phyloP scores from a whole-genome alignment of 805 yeast species.

The Yarrowia osloensis region DNA sequence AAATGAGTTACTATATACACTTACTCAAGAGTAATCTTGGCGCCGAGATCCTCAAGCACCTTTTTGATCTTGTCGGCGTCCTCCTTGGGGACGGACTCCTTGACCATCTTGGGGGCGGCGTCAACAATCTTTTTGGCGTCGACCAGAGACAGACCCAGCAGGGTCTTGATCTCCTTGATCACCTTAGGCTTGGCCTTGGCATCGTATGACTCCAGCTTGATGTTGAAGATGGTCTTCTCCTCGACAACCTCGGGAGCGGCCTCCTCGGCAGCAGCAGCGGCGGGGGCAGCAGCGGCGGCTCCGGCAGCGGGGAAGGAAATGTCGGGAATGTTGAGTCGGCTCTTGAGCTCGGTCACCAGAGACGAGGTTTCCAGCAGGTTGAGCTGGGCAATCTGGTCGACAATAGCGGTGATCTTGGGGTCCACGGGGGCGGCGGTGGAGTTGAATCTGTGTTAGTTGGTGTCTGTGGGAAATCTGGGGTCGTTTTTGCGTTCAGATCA shows the following conservation, averaged over 20 bases:
- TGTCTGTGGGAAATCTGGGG: not conserved
- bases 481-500: not conserved
- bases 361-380: constrained; percentile 93
- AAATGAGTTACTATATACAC: constrained; percentile 27
- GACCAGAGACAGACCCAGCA: constrained; percentile 88
- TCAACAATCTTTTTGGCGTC: constrained; percentile 98
- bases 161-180: constrained; percentile 92
- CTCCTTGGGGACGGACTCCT: constrained; percentile 94
- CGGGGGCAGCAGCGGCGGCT: constrained; percentile 58
- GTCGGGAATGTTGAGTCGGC: constrained; percentile 89
- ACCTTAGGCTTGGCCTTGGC: constrained; percentile 95
- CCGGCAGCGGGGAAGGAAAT: constrained; percentile 79
- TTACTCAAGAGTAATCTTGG: constrained; percentile 86
- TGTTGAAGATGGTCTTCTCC: constrained; percentile 89
- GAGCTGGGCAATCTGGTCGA: constrained; percentile 84
- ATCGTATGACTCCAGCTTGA: constrained; percentile 92
- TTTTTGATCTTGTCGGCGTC: constrained; percentile 97
- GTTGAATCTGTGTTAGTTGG: constrained; percentile 39
- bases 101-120: constrained; percentile 92
- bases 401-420: constrained; percentile 85
- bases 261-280: constrained; percentile 69
- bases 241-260: constrained; percentile 80
- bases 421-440: constrained; percentile 56
- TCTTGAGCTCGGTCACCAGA: constrained; percentile 67
- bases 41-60: constrained; percentile 92